Evolutionary conservation across 768 basidiomycete species (phyloP), one percentile per base, ranked within the genome.

Genomic region (Ramaria sp.): DNA sequence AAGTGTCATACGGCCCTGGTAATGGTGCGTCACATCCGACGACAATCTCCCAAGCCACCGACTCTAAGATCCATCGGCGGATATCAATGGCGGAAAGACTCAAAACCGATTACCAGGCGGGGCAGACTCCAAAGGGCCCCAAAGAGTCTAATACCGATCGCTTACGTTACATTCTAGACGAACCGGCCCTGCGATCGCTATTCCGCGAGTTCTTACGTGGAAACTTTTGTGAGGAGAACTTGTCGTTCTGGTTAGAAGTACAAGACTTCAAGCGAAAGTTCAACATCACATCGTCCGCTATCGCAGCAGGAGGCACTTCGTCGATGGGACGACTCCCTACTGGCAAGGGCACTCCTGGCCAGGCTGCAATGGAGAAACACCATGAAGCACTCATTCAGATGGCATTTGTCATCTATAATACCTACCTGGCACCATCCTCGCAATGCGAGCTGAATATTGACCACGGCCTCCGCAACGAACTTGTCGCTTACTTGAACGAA

Each of bases 161-260:
- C 50, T 74, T 98, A 43, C 81, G 82, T 58, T 88, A 88, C 67
- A 94, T 99, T 59, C 78, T 99, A 22, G 94, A 95, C 58, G 92
- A 98, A 58, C 88, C 94, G 0, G 83, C 85, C 28, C 72, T 94
- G 36, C 82, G 96, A 13, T 78, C 81, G 2, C 72, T 97, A 48
- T 99, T 99, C 78, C 83, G 96, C 56, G 96, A 98, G 59, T 95
- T 93, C 73, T 70, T 99, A 52, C 80, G 90, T 30, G 77, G 81
- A 54, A 98, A 97, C 67, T 98, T 96, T 66, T 98, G 91, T 70
- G 96, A 99, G 65, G 96, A 99, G 74, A 99, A 99, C 66, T 71
- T 99, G 60, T 85, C 86, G 45, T 99, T 97, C 71, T 99, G 92
- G 88, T 67, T 98, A 54, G 96, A 99, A 64, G 94, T 97, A 2